Evolutionary conservation across 352 stramenopile genomes (phyloP), one percentile per base, ranked within the genome.

Genomic region (Phytophthora kernoviae): DNA sequence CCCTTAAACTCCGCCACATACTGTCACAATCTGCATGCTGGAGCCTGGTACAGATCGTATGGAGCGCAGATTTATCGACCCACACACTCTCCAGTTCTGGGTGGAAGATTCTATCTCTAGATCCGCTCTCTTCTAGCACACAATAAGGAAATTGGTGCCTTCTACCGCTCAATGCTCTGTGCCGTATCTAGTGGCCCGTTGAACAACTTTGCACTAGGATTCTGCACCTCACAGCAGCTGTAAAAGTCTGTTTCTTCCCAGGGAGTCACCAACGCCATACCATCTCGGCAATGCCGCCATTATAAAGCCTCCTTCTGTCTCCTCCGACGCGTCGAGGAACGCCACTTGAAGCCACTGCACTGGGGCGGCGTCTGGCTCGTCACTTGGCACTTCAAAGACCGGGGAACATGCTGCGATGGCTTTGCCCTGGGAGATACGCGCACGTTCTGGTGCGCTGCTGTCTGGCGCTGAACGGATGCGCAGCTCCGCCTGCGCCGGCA

Each of bases 401-500:
- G 58, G 57, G 22, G 69, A 64, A 5, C 62, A 61, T 34, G 73
- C 71, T 0, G 70, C 71, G 30, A 90, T 58, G 24, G 68, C 78
- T 41, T 73, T 72, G 3, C 81, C 84, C 54, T 87, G 83, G 8
- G 63, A 62, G 10, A 90, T 60, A n/a, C 71, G 75, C 4, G 61
- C 69, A 10, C 73, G 58, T 24, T 77, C 81, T 8, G 52, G 26
- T 0, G 79, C 72, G 21, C 68, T 65, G 46, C 67, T 79, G 68
- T 82, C 70, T 1, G 84, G 78, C 20, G 80, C 71, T 15, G 66
- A 54, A 48, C 84, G 84, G 42, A 91, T 77, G 24, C 84, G 81
- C 61, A 91, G 79, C 67, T 77, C 70, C 20, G 84, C 81, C 46
- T 87, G 72, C 27, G 56, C 39, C 40, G 81, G 79, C 39, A 93